Conservation (phyloP, 306 rosid species). For the Acacia crassicarpa region DNA sequence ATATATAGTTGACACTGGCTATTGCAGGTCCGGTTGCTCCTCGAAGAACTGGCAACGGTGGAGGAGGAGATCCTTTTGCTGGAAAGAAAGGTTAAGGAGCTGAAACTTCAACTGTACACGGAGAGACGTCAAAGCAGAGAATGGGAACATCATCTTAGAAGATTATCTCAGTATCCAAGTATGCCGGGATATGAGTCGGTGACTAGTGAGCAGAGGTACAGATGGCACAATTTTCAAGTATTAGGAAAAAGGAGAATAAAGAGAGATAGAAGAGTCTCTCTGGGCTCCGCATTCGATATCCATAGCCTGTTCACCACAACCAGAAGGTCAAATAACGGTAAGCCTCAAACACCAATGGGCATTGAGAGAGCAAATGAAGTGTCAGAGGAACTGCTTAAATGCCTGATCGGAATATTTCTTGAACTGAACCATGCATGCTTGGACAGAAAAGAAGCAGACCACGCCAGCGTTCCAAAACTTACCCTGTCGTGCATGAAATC, state of each 20-base stretch:
- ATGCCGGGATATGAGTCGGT: slow-evolving; percentile 37
- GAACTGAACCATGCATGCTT: slow-evolving; percentile 62
- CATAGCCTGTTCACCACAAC: slow-evolving; percentile 49
- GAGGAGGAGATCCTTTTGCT: slow-evolving; percentile 71
- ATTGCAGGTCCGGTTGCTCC: slow-evolving; percentile 62
- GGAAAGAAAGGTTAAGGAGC: slow-evolving; percentile 73
- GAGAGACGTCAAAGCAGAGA: slow-evolving; percentile 59
- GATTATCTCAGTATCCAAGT: slow-evolving; percentile 33
- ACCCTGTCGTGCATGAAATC: slow-evolving; percentile 75
- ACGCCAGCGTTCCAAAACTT: slow-evolving; percentile 48
- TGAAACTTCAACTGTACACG: slow-evolving; percentile 47
- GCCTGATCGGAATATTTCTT: slow-evolving; percentile 69
- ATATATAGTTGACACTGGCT: neutral
- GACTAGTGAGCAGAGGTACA: slow-evolving; percentile 36
- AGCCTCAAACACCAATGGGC: slow-evolving; percentile 28
- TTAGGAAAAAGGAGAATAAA: slow-evolving; percentile 33
- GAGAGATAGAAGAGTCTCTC: slow-evolving; percentile 48
- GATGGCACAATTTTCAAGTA: slow-evolving; percentile 51
- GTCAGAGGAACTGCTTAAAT: slow-evolving; percentile 75
- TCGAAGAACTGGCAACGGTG: slow-evolving; percentile 65
- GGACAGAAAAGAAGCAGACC: slow-evolving; percentile 59
- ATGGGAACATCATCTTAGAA: slow-evolving; percentile 44
- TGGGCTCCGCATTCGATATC: slow-evolving; percentile 56
- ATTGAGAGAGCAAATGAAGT: slow-evolving; percentile 73
- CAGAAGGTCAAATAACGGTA: slow-evolving; percentile 50